Evolutionary conservation across 768 basidiomycete species (phyloP).

Genomic region (Termitomyces sp.): DNA sequence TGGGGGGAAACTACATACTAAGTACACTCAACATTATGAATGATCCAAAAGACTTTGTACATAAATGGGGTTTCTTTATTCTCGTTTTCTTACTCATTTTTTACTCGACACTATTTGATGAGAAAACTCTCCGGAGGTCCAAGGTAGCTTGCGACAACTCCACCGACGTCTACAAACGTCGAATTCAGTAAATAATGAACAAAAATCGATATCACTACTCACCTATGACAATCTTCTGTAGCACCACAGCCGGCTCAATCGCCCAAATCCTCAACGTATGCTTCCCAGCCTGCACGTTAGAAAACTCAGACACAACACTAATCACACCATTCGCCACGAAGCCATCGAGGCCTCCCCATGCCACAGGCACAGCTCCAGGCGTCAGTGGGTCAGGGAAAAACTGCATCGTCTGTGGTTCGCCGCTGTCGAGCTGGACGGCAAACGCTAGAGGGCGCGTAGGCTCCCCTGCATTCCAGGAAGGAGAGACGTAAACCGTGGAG

Average conservation of each 20-base stretch:
- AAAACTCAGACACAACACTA: constrained; percentile 31
- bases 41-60: too few species aligned
- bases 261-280: constrained; percentile 56
- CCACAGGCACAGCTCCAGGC: constrained; percentile 38
- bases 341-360: constrained; percentile 42
- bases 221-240: constrained; percentile 61
- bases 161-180: constrained; percentile 43
- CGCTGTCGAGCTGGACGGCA: constrained; percentile 44
- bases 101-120: neutral
- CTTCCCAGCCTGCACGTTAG: constrained; percentile 37
- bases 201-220: constrained; percentile 5
- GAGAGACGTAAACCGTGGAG: constrained; percentile 42
- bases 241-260: constrained; percentile 53
- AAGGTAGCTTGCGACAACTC: constrained; percentile 49
- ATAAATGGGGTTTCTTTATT: too few species aligned
- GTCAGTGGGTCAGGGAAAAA: constrained; percentile 37
- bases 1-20: too few species aligned
- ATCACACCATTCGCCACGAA: constrained; percentile 52
- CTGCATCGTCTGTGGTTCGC: constrained; percentile 32
- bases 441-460: constrained; percentile 43
- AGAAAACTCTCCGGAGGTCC: constrained; percentile 55
- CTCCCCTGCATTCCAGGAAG: constrained; percentile 48
- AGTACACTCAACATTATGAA: too few species aligned
- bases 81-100: too few species aligned
- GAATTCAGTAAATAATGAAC: neutral